These are phyloP conservation scores for Sabuloglossum arenarium DNA, from an alignment of 495 filamentous ascomycete species.

Conservation along the genomic window DNA sequence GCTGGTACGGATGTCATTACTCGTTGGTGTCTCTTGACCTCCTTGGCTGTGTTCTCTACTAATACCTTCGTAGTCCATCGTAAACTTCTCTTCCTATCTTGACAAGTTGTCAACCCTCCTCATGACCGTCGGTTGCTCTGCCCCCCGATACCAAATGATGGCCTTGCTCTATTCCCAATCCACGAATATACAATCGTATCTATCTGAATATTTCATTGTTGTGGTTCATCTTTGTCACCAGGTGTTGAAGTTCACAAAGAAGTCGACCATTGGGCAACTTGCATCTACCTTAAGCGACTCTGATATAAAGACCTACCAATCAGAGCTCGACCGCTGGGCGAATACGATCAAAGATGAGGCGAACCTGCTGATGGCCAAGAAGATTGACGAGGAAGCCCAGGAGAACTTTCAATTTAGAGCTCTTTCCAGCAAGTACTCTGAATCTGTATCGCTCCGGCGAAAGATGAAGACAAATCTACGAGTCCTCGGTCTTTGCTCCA, in stretches of 20 bases:
- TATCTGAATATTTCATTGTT: slow-evolving; percentile 24
- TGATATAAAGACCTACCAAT: slow-evolving; percentile 16
- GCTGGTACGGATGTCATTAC: slow-evolving; percentile 20
- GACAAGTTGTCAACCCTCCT: slow-evolving; percentile 22
- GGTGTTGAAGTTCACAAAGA: slow-evolving; percentile 17
- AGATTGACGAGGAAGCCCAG: slow-evolving; percentile 16
- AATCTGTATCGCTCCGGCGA: slow-evolving; percentile 11
- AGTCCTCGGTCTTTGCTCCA: slow-evolving; percentile 21
- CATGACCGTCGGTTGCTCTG: slow-evolving; percentile 20
- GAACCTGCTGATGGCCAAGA: slow-evolving; percentile 14
- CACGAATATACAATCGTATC: slow-evolving; percentile 16
- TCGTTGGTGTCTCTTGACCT: slow-evolving; percentile 13
- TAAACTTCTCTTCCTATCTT: slow-evolving; percentile 16
- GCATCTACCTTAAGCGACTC: slow-evolving; percentile 14
- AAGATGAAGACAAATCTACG: slow-evolving; percentile 13
- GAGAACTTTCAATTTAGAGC: slow-evolving; percentile 14
- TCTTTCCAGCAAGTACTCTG: slow-evolving; percentile 11
- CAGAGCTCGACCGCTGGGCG: slow-evolving; percentile 19
- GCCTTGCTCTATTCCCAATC: slow-evolving; percentile 22
- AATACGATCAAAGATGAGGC: slow-evolving; percentile 20
- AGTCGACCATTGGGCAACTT: slow-evolving; percentile 18
- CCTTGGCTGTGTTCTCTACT: slow-evolving; percentile 8
- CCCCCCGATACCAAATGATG: slow-evolving; percentile 22
- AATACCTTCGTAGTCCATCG: slow-evolving; percentile 15
- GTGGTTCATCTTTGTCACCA: slow-evolving; percentile 22